Percentiles rank a stretch among this genome's conserved stretches.
Evolutionary conservation across 2,329 filamentous ascomycete genomes (phyloP).

Genomic region (Penicillium paneum): DNA sequence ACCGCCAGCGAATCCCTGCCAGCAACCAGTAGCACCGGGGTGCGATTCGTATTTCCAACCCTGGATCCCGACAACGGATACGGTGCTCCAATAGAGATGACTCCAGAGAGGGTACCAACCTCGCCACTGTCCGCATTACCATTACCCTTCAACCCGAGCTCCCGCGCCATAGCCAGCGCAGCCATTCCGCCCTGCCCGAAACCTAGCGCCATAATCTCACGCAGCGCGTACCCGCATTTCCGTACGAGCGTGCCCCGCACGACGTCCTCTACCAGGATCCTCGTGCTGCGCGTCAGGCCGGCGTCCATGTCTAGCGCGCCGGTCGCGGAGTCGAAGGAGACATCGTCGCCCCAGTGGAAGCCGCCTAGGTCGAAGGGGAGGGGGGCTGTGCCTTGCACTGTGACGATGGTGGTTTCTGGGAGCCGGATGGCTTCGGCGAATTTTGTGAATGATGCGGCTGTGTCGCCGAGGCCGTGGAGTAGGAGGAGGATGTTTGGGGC

Average conservation of each 20-base stretch:
- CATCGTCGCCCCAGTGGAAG: slow-evolving; percentile 68
- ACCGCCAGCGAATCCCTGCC: slow-evolving; percentile 50
- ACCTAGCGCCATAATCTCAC: slow-evolving; percentile 63
- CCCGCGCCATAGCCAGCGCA: slow-evolving; percentile 56
- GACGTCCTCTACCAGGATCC: slow-evolving; percentile 51
- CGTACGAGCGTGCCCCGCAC: slow-evolving; percentile 52
- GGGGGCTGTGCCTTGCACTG: slow-evolving; percentile 66
- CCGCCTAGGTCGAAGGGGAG: slow-evolving; percentile 67
- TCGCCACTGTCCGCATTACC: slow-evolving; percentile 7
- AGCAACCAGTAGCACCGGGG: slow-evolving; percentile 43
- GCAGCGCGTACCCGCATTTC: slow-evolving; percentile 57
- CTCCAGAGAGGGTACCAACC: slow-evolving; percentile 33
- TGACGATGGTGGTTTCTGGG: slow-evolving; percentile 72
- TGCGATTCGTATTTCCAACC: slow-evolving; percentile 35
- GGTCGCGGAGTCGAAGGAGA: slow-evolving; percentile 51
- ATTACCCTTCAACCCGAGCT: slow-evolving; percentile 28
- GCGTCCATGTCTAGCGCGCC: slow-evolving; percentile 61
- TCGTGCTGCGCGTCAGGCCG: slow-evolving; percentile 54
- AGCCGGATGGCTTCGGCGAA: slow-evolving; percentile 68
- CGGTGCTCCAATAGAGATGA: slow-evolving; percentile 45
- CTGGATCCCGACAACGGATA: slow-evolving; percentile 36
- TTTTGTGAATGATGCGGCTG: slow-evolving; percentile 62
- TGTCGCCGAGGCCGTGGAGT: slow-evolving; percentile 81
- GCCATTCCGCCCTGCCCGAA: slow-evolving; percentile 66
- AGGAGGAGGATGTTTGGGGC: slow-evolving; percentile 75